Percentiles rank a stretch among this genome's conserved stretches.
These are phyloP conservation scores for Carpinus fangiana DNA, from an alignment of 306 rosid species.

Conservation along the genomic window DNA sequence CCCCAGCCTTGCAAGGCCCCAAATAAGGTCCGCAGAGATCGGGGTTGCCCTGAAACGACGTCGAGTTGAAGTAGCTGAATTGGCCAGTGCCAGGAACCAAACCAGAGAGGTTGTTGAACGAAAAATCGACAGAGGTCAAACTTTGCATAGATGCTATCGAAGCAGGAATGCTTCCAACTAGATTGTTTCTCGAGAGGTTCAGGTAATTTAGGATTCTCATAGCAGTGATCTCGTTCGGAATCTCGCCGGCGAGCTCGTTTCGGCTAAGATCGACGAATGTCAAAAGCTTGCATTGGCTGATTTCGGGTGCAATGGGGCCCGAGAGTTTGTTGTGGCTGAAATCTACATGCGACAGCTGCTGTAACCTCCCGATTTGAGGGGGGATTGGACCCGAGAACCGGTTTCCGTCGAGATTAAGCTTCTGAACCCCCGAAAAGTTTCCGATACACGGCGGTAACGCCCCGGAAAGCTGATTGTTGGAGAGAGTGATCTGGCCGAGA, in stretches of 20 bases:
- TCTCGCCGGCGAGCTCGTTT: conserved; percentile 72
- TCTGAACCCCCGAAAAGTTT: conserved; percentile 84
- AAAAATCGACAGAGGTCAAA: conserved; percentile 88
- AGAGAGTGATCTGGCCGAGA: conserved; percentile 88
- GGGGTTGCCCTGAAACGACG: conserved; percentile 81
- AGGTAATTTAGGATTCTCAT: conserved; percentile 87
- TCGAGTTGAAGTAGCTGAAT: conserved; percentile 92
- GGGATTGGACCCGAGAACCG: conserved; percentile 74
- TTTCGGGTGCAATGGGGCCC: conserved; percentile 62
- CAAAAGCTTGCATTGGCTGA: conserved; percentile 78
- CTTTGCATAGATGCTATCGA: conserved; percentile 88
- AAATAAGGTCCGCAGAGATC: conserved; percentile 89
- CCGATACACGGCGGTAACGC: conserved; percentile 75
- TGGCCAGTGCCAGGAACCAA: conserved; percentile 96
- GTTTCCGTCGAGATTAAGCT: conserved; percentile 90
- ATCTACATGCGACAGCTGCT: conserved; percentile 87
- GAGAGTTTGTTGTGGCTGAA: conserved; percentile 77
- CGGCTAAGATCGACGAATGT: conserved; percentile 87
- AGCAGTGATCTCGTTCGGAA: conserved; percentile 75
- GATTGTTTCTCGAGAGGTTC: conserved; percentile 80
- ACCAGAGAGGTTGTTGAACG: conserved; percentile 92
- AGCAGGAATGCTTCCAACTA: conserved; percentile 73
- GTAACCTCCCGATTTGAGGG: conserved; percentile 72
- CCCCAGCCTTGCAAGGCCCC: conserved; percentile 84
- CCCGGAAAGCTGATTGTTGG: conserved; percentile 75